A percentile compares a stretch with the other conserved stretches of the same genome.
phyloP scores from a whole-genome alignment of 176 grass and related monocot genomes.

The Carex littledalei region DNA sequence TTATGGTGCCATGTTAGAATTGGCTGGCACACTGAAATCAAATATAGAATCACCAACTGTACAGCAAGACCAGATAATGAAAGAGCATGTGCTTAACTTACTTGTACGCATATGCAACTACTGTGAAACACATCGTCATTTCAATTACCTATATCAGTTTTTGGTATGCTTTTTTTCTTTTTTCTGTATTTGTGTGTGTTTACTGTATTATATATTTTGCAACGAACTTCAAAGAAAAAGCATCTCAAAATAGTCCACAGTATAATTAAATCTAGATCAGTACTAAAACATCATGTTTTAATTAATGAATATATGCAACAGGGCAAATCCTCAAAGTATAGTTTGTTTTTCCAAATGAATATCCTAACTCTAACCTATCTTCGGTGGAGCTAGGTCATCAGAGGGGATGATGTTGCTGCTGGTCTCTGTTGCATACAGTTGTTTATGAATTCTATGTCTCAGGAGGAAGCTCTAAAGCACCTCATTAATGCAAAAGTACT shows the following conservation, averaged over 20 bases:
- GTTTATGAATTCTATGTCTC: slow-evolving; percentile 82
- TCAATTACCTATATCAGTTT: slow-evolving; percentile 96
- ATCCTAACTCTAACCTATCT: background rate
- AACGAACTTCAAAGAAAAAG: background rate
- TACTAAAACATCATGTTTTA: background rate
- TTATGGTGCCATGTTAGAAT: slow-evolving; percentile 76
- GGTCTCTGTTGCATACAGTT: slow-evolving; percentile 94
- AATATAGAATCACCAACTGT: slow-evolving; percentile 39
- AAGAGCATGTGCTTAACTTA: slow-evolving; percentile 62
- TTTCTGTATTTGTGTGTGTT: background rate
- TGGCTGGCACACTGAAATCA: slow-evolving; percentile 55
- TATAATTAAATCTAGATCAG: background rate
- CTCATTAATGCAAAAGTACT: slow-evolving; percentile 81
- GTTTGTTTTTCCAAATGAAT: slow-evolving; percentile 5
- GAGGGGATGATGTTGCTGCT: slow-evolving; percentile 87
- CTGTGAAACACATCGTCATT: slow-evolving; percentile 93
- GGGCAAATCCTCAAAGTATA: background rate
- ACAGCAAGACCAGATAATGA: slow-evolving; percentile 49
- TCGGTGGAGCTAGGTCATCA: slow-evolving; percentile 55
- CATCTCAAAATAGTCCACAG: background rate
- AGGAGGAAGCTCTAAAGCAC: slow-evolving; percentile 90
- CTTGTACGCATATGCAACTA: slow-evolving; percentile 85
- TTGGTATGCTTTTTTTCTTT: slow-evolving; percentile 50
- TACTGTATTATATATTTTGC: slow-evolving; percentile 4
- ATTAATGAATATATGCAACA: background rate